phyloP scores from a whole-genome alignment of 2,329 filamentous ascomycete species.

The Daldinia sp. region DNA sequence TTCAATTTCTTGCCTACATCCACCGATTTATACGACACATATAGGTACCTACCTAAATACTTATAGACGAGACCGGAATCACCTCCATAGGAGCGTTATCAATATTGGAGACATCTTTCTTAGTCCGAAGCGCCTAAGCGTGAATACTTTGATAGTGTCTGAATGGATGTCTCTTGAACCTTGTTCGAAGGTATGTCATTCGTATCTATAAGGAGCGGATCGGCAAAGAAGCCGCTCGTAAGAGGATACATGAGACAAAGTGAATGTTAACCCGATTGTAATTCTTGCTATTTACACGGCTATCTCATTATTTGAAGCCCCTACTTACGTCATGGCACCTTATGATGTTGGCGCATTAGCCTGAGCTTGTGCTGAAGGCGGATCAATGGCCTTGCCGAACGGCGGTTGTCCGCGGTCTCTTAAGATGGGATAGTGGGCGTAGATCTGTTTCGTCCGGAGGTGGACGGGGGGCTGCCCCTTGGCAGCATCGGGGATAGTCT shows the following conservation, averaged over 20 bases:
- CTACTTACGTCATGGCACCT: slow-evolving; percentile 16
- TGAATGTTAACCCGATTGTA: slow-evolving; percentile 16
- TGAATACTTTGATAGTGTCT: not conserved
- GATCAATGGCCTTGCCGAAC: slow-evolving; percentile 49
- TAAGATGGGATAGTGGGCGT: slow-evolving; percentile 64
- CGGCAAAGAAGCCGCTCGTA: not conserved
- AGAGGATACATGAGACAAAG: not conserved
- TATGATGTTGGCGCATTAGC: slow-evolving; percentile 44
- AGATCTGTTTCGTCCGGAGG: slow-evolving; percentile 74
- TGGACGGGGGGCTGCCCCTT: slow-evolving; percentile 78
- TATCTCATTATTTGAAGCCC: slow-evolving; percentile 20
- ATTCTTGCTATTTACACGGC: slow-evolving; percentile 41
- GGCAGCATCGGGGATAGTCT: slow-evolving; percentile 81
- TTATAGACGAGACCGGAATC: not conserved
- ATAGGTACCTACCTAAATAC: too few relatives aligned
- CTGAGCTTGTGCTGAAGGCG: slow-evolving; percentile 49
- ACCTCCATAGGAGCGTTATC: not conserved
- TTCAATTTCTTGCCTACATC: not conserved
- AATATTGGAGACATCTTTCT: not conserved
- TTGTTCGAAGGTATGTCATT: not conserved
- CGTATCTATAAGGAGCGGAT: not conserved
- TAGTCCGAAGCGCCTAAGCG: not conserved
- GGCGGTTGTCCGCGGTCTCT: slow-evolving; percentile 51
- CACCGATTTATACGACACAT: not conserved
- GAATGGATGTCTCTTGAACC: not conserved